A percentile compares a stretch with the other conserved stretches of the same genome.
Conservation (phyloP, 495 filamentous ascomycete genomes). For the Ramalina peruviana region DNA sequence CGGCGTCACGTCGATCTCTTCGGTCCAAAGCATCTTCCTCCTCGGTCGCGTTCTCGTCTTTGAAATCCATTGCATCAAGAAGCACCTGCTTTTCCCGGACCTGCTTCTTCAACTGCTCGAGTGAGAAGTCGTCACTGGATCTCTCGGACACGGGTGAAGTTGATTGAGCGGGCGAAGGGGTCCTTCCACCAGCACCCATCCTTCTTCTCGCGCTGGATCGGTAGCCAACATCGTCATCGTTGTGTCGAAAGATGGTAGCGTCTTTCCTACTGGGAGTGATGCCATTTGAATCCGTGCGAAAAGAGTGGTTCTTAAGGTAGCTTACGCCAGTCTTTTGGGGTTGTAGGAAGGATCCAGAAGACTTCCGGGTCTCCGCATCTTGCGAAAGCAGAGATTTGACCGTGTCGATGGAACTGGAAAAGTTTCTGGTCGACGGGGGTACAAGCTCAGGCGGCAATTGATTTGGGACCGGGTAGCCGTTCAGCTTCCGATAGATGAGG, state of each 20-base stretch:
- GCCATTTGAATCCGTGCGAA: constrained; percentile 44
- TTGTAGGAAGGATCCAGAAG: constrained; percentile 69
- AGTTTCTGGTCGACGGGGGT: constrained; percentile 87
- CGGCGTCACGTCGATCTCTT: constrained; percentile 78
- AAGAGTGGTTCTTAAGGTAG: constrained; percentile 92
- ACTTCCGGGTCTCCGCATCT: constrained; percentile 76
- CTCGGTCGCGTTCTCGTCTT: constrained; percentile 77
- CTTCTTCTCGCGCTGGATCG: constrained; percentile 86
- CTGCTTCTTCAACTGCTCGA: constrained; percentile 84
- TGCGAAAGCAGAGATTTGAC: constrained; percentile 85
- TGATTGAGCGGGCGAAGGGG: constrained; percentile 56
- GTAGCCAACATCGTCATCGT: constrained; percentile 72
- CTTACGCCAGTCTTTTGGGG: constrained; percentile 96
- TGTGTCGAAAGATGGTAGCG: constrained; percentile 92
- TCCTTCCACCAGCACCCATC: constrained; percentile 54
- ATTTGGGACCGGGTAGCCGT: constrained; percentile 87
- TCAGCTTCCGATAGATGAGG: constrained; percentile 91
- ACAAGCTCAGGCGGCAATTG: constrained; percentile 86
- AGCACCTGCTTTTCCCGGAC: constrained; percentile 91
- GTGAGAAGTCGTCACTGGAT: constrained; percentile 63
- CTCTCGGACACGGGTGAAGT: constrained; percentile 56
- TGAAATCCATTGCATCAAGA: constrained; percentile 94
- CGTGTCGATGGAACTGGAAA: constrained; percentile 81
- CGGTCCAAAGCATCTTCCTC: constrained; percentile 88
- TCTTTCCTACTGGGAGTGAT: constrained; percentile 59